phyloP scores from a whole-genome alignment of 805 yeast genomes.

The Lipomyces starkeyi region DNA sequence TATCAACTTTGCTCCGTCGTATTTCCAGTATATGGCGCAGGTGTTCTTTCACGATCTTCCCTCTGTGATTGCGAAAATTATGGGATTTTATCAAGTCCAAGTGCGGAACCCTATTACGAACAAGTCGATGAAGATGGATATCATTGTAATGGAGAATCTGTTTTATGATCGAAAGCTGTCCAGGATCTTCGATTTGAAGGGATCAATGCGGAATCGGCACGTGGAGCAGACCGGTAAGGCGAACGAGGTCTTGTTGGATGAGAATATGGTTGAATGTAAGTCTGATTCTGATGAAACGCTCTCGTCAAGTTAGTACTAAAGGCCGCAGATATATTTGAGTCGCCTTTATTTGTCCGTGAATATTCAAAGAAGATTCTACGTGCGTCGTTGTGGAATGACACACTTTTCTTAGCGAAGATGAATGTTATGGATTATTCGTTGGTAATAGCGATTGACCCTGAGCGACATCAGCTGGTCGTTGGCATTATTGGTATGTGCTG shows the following conservation, averaged over 20 bases:
- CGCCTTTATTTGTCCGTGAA: conserved; percentile 92
- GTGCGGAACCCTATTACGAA: conserved; percentile 79
- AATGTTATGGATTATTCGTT: conserved; percentile 98
- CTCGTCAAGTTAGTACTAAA: neutral
- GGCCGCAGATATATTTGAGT: conserved; percentile 74
- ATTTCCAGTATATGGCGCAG: conserved; percentile 94
- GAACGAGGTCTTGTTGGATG: conserved; percentile 92
- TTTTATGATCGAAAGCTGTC: conserved; percentile 83
- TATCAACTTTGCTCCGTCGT: conserved; percentile 93
- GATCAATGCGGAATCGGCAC: conserved; percentile 96
- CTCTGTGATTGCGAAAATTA: conserved; percentile 90
- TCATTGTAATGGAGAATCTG: conserved; percentile 92
- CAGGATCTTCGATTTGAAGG: conserved; percentile 92
- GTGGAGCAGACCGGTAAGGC: conserved; percentile 95
- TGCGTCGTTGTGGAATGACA: conserved; percentile 94
- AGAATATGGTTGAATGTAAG: conserved; percentile 89
- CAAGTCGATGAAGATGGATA: conserved; percentile 82
- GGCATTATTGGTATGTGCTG: conserved; percentile 76
- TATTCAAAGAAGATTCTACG: conserved; percentile 84
- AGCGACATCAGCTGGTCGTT: conserved; percentile 69
- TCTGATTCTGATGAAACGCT: neutral
- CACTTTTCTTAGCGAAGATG: conserved; percentile 91
- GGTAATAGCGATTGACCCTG: conserved; percentile 85
- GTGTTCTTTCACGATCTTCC: conserved; percentile 94
- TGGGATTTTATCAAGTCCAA: conserved; percentile 94